Base-by-base conservation (phyloP, 1,139 yeast species). In the Nakaseomyces bracarensis region DNA sequence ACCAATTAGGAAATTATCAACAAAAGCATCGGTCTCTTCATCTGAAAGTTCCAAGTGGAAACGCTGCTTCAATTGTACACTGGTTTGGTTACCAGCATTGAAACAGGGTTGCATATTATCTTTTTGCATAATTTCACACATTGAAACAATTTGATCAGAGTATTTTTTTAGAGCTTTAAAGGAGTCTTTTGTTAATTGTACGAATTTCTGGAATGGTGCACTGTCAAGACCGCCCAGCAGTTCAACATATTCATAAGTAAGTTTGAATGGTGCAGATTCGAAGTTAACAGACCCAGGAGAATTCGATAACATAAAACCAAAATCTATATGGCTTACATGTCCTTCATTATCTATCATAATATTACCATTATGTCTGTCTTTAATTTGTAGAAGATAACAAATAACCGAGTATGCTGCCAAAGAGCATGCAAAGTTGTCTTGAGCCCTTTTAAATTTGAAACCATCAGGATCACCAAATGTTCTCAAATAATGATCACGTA, bases 211-310 rank as follows among this genome's bases (percentile, higher is more conserved):
- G 62, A 75, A 91, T 39, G 71, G 66, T 15, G 68, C 72, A 14
- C 85, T 74, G 1, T 77, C 80, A 0, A 69, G 45, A 0, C 97
- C 97, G 4, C 95, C 98, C 53, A 91, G 63, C 3, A 91, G 62
- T 33, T 89, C 96, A 18, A 87, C 76, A 55, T 91, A 91, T 56
- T 91, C 98, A 46, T 71, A 70, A 0, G 97, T 86, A 14, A 91
- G 67, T 58, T 91, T 91, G 69, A 91, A 91, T 1, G 98, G 96
- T 0, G 97, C 96, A 1, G 96, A 94, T 58, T 91, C 98, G 61
- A 91, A 87, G 0, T 96, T 96, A 43, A 91, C 86, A 44, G 95
- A 82, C 2, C 97, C 97, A 0, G 98, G 98, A 0, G 96, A 82
- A 56, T 91, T 91, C 0, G 96, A 85, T 4, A 91, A 68, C 56